Conservation (phyloP, 1,139 yeast species). For the Saccharomyces hybrid region DNA sequence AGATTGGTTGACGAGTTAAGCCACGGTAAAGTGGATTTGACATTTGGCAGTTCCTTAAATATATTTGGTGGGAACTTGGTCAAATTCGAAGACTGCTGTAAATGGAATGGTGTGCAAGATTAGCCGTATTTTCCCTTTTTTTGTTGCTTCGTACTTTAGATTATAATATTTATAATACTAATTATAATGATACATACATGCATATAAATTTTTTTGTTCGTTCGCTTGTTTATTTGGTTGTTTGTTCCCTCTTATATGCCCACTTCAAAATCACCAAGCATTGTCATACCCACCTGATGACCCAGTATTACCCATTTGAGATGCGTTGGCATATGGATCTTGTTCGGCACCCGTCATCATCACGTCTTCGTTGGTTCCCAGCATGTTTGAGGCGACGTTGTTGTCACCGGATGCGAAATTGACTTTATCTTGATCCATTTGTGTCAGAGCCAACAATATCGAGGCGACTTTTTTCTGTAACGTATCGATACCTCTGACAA, state of each 20-base stretch:
- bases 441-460: conserved; percentile 72
- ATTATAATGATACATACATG: conserved; percentile 4
- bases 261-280: conserved; percentile 23
- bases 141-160: background rate
- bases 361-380: conserved; percentile 32
- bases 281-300: conserved; percentile 24
- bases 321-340: conserved; percentile 34
- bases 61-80: conserved; percentile 87
- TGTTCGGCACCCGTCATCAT: conserved; percentile 38
- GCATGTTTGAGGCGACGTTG: conserved; percentile 37
- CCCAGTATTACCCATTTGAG: conserved; percentile 28
- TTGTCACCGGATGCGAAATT: conserved; percentile 42
- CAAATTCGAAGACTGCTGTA: conserved; percentile 63
- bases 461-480: conserved; percentile 88
- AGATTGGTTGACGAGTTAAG: conserved; percentile 59
- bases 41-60: conserved; percentile 88
- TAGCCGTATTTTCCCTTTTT: background rate
- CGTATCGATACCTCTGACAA: conserved; percentile 72
- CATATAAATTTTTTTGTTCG: conserved; percentile 2
- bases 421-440: conserved; percentile 43
- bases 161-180: conserved; percentile 1
- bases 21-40: conserved; percentile 76
- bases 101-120: conserved; percentile 52
- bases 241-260: background rate
- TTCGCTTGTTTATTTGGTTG: background rate